Percentiles rank a stretch among this genome's conserved stretches.
Conservation (phyloP, 352 stramenopile genomes). For the Sclerospora graminicola region DNA sequence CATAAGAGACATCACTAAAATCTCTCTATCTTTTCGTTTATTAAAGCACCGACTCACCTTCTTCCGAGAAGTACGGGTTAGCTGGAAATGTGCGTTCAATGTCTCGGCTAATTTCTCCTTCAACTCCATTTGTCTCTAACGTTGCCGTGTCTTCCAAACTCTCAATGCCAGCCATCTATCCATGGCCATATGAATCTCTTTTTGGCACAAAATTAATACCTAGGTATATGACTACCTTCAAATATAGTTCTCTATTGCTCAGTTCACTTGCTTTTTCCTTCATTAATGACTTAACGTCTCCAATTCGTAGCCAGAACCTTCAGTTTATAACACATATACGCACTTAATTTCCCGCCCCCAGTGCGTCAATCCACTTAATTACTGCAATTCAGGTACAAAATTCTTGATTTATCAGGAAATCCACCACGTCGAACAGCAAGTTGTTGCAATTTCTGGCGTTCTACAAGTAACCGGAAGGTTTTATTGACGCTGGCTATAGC, state of each 20-base stretch:
- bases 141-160: constrained; percentile 22
- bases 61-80: constrained; percentile 38
- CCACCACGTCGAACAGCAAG: constrained; percentile 16
- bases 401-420: constrained; percentile 15
- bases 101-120: constrained; percentile 73
- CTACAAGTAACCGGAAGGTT: constrained; percentile 8
- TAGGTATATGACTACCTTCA: constrained; percentile 12
- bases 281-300: constrained; percentile 21
- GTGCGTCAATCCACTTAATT: not conserved
- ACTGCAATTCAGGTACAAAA: constrained; percentile 14
- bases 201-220: not conserved
- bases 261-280: constrained; percentile 2
- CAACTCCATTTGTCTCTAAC: constrained; percentile 42
- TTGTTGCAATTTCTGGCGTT: constrained; percentile 20
- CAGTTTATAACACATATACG: not conserved
- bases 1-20: constrained; percentile 5
- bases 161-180: constrained; percentile 32
- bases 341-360: not conserved
- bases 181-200: not conserved
- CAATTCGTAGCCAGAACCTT: constrained; percentile 33
- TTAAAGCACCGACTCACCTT: constrained; percentile 9
- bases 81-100: constrained; percentile 63
- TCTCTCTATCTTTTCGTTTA: not conserved
- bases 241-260: constrained; percentile 13
- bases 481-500: constrained; percentile 15